These are phyloP conservation scores for Backusella parvicylindrica DNA, from an alignment of 192 early-diverging fungal species.

Conservation along the genomic window DNA sequence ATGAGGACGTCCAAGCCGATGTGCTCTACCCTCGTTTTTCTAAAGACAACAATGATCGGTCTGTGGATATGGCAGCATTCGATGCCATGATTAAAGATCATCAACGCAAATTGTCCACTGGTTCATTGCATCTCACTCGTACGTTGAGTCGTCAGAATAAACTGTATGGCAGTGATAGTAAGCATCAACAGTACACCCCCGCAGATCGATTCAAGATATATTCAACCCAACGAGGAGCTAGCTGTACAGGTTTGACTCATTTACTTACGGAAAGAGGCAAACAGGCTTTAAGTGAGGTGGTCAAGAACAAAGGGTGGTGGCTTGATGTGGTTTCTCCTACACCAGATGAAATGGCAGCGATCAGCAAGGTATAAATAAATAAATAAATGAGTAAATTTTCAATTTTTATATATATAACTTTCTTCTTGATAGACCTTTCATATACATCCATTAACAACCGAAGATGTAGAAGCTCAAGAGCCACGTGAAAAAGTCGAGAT, in stretches of 20 bases:
- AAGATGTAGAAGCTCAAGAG: constrained; percentile 89
- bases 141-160: neutral
- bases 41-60: neutral
- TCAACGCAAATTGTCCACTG: neutral
- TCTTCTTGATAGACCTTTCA: constrained; percentile 50
- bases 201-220: neutral
- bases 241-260: neutral
- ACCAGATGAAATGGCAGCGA: constrained; percentile 49
- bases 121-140: neutral
- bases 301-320: constrained; percentile 55
- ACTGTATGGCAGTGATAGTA: neutral
- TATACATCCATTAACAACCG: constrained; percentile 76
- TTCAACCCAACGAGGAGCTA: neutral
- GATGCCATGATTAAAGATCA: constrained; percentile 8
- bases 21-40: neutral
- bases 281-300: constrained; percentile 29
- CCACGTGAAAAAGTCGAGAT: constrained; percentile 93
- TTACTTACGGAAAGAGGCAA: neutral
- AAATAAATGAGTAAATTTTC: neutral
- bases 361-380: constrained; percentile 48
- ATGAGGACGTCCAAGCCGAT: constrained; percentile 2
- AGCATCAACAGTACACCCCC: neutral
- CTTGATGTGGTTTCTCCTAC: constrained; percentile 60
- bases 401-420: neutral
- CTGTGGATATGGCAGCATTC: neutral